Conservation (phyloP, 441 rosid genomes). For the Eutrema salsugineum region DNA sequence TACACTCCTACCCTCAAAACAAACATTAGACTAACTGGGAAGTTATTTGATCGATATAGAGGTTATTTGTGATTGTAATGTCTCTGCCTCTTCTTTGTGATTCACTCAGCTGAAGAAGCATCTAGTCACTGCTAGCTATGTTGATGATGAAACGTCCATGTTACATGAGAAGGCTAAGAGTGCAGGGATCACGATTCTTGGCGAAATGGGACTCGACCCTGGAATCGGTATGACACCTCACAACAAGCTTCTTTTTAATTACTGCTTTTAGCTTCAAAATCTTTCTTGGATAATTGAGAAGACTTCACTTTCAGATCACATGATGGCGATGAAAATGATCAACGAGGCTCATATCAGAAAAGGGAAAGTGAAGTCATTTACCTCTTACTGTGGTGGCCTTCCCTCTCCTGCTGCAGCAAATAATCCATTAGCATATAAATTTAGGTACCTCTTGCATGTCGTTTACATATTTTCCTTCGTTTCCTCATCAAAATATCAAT, state of each 20-base stretch:
- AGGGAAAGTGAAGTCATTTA: slow-evolving; percentile 83
- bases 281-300: neutral
- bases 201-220: slow-evolving; percentile 96
- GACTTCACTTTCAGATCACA: slow-evolving; percentile 64
- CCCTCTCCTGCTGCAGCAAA: slow-evolving; percentile 98
- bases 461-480: neutral
- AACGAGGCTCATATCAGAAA: slow-evolving; percentile 61
- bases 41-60: too few species aligned
- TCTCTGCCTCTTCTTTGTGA: slow-evolving; percentile 2
- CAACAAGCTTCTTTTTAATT: too few species aligned
- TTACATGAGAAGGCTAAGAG: slow-evolving; percentile 71
- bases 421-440: slow-evolving; percentile 88
- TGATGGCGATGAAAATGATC: slow-evolving; percentile 99
- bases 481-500: neutral
- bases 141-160: slow-evolving; percentile 65
- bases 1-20: slow-evolving; percentile 25
- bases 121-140: slow-evolving; percentile 93
- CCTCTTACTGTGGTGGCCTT: slow-evolving; percentile 93
- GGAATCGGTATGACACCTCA: slow-evolving; percentile 64
- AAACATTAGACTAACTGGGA: neutral
- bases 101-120: slow-evolving; percentile 75
- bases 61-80: neutral
- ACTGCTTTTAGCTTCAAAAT: neutral
- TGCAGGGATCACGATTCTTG: slow-evolving; percentile 80
- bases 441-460: slow-evolving; percentile 62